Conservation (phyloP, 2,329 filamentous ascomycete genomes). For the Aspergillus terreus region DNA sequence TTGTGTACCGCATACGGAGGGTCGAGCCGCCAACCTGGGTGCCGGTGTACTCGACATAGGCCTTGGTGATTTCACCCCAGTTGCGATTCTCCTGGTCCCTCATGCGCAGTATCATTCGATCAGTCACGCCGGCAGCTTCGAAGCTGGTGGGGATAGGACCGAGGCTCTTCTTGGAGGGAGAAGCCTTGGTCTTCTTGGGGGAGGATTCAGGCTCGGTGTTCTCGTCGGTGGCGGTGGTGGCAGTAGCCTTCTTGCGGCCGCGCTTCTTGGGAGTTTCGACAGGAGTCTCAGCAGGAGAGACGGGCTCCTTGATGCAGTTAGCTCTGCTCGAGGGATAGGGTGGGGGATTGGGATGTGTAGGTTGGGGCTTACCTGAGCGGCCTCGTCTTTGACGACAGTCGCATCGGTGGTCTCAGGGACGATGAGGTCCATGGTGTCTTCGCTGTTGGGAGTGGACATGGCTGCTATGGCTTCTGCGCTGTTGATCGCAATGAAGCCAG, state of each 20-base stretch:
- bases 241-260: slow-evolving; percentile 13
- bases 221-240: neutral
- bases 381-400: too few species aligned
- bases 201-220: slow-evolving; percentile 4
- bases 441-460: too few species aligned
- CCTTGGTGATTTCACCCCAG: slow-evolving; percentile 25
- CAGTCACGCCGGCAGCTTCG: slow-evolving; percentile 16
- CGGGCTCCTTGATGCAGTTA: neutral
- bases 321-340: neutral
- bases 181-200: slow-evolving; percentile 14
- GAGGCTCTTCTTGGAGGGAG: slow-evolving; percentile 7
- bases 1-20: slow-evolving; percentile 35
- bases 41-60: slow-evolving; percentile 26
- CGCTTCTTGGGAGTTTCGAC: slow-evolving; percentile 20
- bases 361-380: too few species aligned
- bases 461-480: too few species aligned
- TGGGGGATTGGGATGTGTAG: neutral
- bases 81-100: slow-evolving; percentile 20
- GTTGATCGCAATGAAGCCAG: too few species aligned
- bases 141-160: slow-evolving; percentile 20
- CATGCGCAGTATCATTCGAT: slow-evolving; percentile 26
- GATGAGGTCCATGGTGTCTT: too few species aligned
- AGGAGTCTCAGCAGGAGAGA: too few species aligned
- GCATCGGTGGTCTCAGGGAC: too few species aligned
- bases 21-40: slow-evolving; percentile 31